Base-by-base conservation (phyloP, 148 eudicot species). In the Fallopia convolvulus region DNA sequence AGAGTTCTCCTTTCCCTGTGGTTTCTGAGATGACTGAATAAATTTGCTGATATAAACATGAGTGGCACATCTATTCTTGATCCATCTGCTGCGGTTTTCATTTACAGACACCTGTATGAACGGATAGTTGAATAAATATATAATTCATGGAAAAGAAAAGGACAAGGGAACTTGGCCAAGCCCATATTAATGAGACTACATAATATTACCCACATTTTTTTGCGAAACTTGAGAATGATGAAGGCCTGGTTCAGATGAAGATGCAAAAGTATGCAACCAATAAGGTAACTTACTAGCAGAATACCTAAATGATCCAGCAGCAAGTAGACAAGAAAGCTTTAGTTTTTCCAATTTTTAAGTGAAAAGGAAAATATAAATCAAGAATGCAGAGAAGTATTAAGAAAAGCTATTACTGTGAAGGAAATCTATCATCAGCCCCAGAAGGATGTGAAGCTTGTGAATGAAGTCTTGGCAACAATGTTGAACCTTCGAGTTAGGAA, bases 21-120 rank as follows among this genome's bases (percentile, higher is more conserved):
- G 77, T 46, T 46, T 66, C 81, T 91, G 84, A 63, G 90, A 78
- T 78, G 60, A 88, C 56, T 87, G 88, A 76, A 90, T 93, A 56
- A 93, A 86, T 75, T 79, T 88, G 76, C 90, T 76, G 50, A 91
- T 88, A 81, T 85, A 82, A 77, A 88, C 91, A 84, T 93, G 96
- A 66, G 87, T 80, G 11, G 84, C 79, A 75, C 91, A 82, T 84
- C 86, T 89, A 83, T 88, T 93, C 92, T 89, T 79, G 11, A 88
- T 75, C 53, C 77, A 79, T 68, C 79, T 83, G 36, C 75, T 76
- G 46, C 75, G 77, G 76, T 76, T 55, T 26, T 55, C 65, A 56
- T 75, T 78, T 81, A 74, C 41, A 46, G 79, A 71, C 76, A 80
- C 82, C 94, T 90, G 79, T 36, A 40, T 20, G 33, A 63, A 68